Conservation (phyloP, 768 basidiomycete genomes). For the Lyophyllum decastes region DNA sequence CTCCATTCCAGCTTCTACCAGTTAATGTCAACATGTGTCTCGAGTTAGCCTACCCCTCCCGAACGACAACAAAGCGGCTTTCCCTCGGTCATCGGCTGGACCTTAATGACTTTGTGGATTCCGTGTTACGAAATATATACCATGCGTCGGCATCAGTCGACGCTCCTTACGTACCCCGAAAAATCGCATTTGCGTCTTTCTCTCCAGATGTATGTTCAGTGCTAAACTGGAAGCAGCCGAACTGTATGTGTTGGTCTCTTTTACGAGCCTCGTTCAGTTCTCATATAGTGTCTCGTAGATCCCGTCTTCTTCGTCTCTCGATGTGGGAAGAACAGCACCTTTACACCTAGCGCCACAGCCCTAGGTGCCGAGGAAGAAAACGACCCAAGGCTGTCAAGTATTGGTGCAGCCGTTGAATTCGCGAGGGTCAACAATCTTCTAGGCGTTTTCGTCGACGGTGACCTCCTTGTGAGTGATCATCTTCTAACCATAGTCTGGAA, state of each 20-base stretch:
- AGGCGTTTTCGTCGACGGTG: slow-evolving; percentile 87
- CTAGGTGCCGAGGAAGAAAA: slow-evolving; percentile 39
- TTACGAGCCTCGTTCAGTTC: background rate
- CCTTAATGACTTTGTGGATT: slow-evolving; percentile 82
- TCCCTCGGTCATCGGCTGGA: slow-evolving; percentile 57
- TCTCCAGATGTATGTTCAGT: slow-evolving; percentile 88
- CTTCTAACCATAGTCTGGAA: slow-evolving; percentile 5
- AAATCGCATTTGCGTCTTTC: slow-evolving; percentile 91
- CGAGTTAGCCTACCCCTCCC: slow-evolving; percentile 77
- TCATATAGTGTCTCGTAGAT: slow-evolving; percentile 47
- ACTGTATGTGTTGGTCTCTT: slow-evolving; percentile 60
- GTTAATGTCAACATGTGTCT: slow-evolving; percentile 72
- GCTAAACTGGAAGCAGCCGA: slow-evolving; percentile 99
- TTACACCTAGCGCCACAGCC: slow-evolving; percentile 39
- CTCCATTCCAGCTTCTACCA: slow-evolving; percentile 52
- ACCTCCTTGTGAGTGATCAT: slow-evolving; percentile 68
- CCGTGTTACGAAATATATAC: slow-evolving; percentile 83
- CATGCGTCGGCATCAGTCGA: slow-evolving; percentile 57
- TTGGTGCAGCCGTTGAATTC: slow-evolving; percentile 91
- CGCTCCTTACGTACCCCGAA: slow-evolving; percentile 58
- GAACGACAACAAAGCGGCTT: slow-evolving; percentile 42
- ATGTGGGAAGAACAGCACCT: slow-evolving; percentile 65
- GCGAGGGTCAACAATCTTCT: slow-evolving; percentile 90
- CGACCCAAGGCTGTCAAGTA: slow-evolving; percentile 62
- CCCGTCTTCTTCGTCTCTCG: slow-evolving; percentile 93